phyloP scores from a whole-genome alignment of 2,329 filamentous ascomycete species.

The Fonsecaea pedrosoi region DNA sequence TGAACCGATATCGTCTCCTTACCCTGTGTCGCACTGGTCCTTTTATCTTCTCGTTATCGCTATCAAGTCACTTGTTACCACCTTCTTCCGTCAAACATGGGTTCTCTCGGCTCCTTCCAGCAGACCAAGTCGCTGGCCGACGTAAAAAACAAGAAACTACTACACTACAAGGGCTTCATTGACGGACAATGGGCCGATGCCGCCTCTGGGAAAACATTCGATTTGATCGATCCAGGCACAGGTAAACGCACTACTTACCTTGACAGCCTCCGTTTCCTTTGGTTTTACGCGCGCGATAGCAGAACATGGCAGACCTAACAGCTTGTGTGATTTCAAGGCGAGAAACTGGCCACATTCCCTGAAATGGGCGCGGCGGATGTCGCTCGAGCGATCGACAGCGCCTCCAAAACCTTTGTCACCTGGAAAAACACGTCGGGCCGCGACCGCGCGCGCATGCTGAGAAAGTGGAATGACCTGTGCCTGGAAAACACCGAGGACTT shows the following conservation, averaged over 20 bases:
- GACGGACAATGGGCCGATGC: slow-evolving; percentile 63
- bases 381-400: slow-evolving; percentile 79
- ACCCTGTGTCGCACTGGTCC: not conserved
- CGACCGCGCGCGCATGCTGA: slow-evolving; percentile 66
- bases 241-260: slow-evolving; percentile 62
- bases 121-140: slow-evolving; percentile 19
- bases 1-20: too few relatives aligned
- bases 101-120: slow-evolving; percentile 7
- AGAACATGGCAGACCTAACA: not conserved
- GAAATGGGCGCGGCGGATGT: slow-evolving; percentile 80
- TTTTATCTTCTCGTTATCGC: not conserved
- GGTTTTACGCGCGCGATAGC: too few relatives aligned
- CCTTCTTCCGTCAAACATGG: not conserved
- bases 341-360: slow-evolving; percentile 72
- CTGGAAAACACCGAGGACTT: slow-evolving; percentile 58
- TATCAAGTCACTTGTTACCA: not conserved
- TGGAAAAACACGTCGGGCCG: slow-evolving; percentile 67
- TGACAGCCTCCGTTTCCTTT: slow-evolving; percentile 1
- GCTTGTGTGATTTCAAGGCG: not conserved
- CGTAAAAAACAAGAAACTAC: slow-evolving; percentile 37
- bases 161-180: slow-evolving; percentile 39
- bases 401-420: slow-evolving; percentile 71
- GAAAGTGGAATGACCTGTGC: slow-evolving; percentile 71
- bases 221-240: slow-evolving; percentile 81
- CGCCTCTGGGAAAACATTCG: slow-evolving; percentile 86